Evolutionary conservation across 257 asterid species (phyloP), one percentile per base, ranked within the genome.

Genomic region (Lycium barbarum): DNA sequence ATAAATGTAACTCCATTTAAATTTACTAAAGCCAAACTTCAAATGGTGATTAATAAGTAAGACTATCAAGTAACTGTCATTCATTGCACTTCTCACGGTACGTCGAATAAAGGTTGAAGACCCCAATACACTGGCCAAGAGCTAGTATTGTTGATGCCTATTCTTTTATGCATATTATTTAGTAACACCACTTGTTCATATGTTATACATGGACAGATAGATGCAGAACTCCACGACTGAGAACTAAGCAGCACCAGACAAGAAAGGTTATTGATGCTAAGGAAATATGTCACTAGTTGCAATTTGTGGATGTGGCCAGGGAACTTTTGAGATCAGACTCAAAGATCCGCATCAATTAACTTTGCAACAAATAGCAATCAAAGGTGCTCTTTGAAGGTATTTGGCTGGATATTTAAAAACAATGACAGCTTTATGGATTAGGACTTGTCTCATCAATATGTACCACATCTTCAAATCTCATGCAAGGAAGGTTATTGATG

Each of bases 61-160:
- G 13, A 68, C 9, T 68, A 68, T 68, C 78, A 36, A 68, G 78
- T 38, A 68, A 36, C 53, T 68, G 78, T 8, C 78, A 38, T 68
- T 68, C 12, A 68, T 17, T 68, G 78, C 10, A 38, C 20, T 36
- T 38, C 17, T 68, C 26, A 17, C 53, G 1, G 26, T 68, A 38
- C 5, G 78, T 68, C 20, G 13, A 26, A 68, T 68, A 15, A 68
- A 38, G 78, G 12, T 36, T 68, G 53, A 68, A 68, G 14, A 6
- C 6, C 36, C 12, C 22, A 35, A 36, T 36, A 68, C 51, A 68
- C 26, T 18, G 53, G 26, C 53, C 78, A 68, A 68, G 78, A 68
- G 26, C 78, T 68, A 15, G 53, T 68, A 68, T 68, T 36, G 22
- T 68, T 68, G 13, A 68, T 38, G 78, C 78, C n/a, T 68, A 38